Evolutionary conservation across 495 filamentous ascomycete species (phyloP).

Genomic region (Penicillium longicatenatum): DNA sequence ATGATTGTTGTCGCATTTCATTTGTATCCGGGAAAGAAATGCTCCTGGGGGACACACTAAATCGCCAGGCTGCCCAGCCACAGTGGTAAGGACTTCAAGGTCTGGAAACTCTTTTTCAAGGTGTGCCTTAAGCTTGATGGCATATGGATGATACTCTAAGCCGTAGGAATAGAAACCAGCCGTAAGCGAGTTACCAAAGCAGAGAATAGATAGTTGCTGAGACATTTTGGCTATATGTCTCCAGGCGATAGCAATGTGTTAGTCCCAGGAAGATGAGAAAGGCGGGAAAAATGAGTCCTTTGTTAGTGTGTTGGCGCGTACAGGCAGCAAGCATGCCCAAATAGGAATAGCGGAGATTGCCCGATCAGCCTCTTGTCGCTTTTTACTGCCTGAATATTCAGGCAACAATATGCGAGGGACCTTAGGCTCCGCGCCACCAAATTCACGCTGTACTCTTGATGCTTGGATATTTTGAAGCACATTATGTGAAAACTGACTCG

Average conservation of each 20-base stretch:
- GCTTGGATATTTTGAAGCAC: background rate
- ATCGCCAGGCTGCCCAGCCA: slow-evolving; percentile 55
- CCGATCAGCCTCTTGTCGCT: background rate
- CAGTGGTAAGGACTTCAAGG: slow-evolving; percentile 24
- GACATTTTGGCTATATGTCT: background rate
- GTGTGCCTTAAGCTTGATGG: slow-evolving; percentile 26
- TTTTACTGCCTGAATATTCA: background rate
- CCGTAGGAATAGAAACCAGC: slow-evolving; percentile 54
- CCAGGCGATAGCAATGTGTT: background rate
- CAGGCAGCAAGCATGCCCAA: background rate
- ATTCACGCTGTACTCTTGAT: background rate
- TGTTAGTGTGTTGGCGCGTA: too few relatives aligned
- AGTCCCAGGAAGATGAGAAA: background rate
- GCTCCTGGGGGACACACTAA: slow-evolving; percentile 41
- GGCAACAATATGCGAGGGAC: background rate
- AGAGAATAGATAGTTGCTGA: slow-evolving; percentile 45
- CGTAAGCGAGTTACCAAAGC: slow-evolving; percentile 67
- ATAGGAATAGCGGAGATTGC: background rate
- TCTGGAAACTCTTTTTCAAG: slow-evolving; percentile 19
- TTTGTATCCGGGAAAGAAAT: slow-evolving; percentile 49
- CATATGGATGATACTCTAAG: slow-evolving; percentile 53
- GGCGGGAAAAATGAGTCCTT: background rate
- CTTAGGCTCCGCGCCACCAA: background rate
- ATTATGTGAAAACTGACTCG: too few relatives aligned
- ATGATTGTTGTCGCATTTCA: slow-evolving; percentile 31